Base-by-base conservation (phyloP, 163 green algal species). In the Smithsoniella earleae region DNA sequence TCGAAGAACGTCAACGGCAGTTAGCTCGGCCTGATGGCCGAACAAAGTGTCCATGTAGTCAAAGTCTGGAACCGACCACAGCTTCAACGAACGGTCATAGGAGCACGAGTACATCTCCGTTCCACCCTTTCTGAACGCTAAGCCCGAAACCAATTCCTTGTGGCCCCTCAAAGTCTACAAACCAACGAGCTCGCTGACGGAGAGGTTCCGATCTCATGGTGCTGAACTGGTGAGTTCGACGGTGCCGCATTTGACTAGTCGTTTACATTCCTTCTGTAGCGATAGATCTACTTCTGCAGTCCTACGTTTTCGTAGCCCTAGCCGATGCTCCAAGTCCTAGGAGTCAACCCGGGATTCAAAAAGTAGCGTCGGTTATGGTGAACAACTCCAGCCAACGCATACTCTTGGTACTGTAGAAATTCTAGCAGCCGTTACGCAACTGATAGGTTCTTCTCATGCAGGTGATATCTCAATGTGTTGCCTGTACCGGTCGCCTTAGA, bases 31-130 rank as follows among this genome's bases (percentile, higher is more conserved):
- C 72, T 90, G 85, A 81, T 95, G 90, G 0, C 90, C 91, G 81
- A 92, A 95, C 52, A 99, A 81, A n/a, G 92, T 96, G 80, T 97
- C 92, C 44, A 98, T 86, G 82, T 97, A 78, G 49, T 72, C 36
- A 18, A 78, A 46, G 1, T 78, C 74, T 22, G 69, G 69, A 34
- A 77, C 34, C 25, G 62, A 83, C 84, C 84, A 89, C 2, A 86
- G 73, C 77, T 90, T 90, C 55, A 90, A 34, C 28, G 79, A 84
- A 36, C 83, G 77, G 65, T 95, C 88, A 37, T 78, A 80, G 1
- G 86, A 91, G 18, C 66, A 79, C 46, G 82, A 92, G 80, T 88
- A 95, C 8, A 99, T 82, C 76, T 92, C 80, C 66, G 93, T 86
- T 0, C 82, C 95, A 58, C 86, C 90, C 1, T 90, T 77, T 1